phyloP scores from a whole-genome alignment of 441 rosid species.

The Gossypium schwendimanii region DNA sequence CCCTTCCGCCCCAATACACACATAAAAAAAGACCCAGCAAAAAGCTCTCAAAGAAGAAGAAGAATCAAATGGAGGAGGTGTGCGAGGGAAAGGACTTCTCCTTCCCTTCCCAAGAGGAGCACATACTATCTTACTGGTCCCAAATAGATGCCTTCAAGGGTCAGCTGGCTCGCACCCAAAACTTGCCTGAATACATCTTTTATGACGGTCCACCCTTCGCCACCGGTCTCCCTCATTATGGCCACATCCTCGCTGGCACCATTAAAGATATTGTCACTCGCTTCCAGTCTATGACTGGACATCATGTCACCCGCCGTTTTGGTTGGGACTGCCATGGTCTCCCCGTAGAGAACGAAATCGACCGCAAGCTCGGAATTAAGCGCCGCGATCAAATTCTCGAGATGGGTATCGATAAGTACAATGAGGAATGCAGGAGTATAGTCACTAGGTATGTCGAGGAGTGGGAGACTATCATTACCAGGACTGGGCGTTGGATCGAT shows the following conservation, averaged over 20 bases:
- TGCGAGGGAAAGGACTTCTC: constrained; percentile 82
- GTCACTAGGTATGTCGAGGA: constrained; percentile 85
- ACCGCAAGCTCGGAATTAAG: constrained; percentile 51
- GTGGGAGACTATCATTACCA: constrained; percentile 79
- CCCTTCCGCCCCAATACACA: neutral
- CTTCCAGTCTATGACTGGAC: constrained; percentile 77
- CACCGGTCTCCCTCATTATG: constrained; percentile 92
- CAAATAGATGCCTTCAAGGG: constrained; percentile 67
- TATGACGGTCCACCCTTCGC: constrained; percentile 99
- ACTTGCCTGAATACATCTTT: constrained; percentile 70
- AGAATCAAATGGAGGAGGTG: constrained; percentile 68
- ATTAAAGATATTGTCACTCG: constrained; percentile 89
- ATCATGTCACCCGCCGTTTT: constrained; percentile 92
- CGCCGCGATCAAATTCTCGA: constrained; percentile 63
- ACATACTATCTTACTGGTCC: constrained; percentile 50
- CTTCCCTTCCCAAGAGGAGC: constrained; percentile 68
- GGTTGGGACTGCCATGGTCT: constrained; percentile 99
- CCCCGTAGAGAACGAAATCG: constrained; percentile 92
- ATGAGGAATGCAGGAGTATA: constrained; percentile 79
- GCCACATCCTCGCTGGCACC: constrained; percentile 96
- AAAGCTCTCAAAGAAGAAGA: neutral
- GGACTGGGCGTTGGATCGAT: constrained; percentile 96
- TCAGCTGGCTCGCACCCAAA: constrained; percentile 52
- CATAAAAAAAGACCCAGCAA: neutral
- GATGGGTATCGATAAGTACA: constrained; percentile 82